A percentile compares a stretch with the other conserved stretches of the same genome.
These are phyloP conservation scores for Coriaria nepalensis DNA, from an alignment of 306 rosid species.

Conservation along the genomic window DNA sequence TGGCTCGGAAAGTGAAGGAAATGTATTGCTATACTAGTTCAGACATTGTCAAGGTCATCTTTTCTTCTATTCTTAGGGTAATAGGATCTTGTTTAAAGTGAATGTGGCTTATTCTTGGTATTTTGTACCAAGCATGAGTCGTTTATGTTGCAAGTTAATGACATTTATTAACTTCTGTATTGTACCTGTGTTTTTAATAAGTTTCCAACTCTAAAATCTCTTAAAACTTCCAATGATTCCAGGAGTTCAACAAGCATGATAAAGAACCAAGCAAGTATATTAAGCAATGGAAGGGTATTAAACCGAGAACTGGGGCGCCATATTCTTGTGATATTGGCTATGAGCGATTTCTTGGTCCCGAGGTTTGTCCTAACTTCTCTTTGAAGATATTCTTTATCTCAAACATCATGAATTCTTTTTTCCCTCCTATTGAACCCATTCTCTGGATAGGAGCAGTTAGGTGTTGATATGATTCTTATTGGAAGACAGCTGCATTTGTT, in stretches of 20 bases:
- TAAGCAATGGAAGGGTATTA: constrained; percentile 94
- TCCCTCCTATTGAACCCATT: too few species aligned
- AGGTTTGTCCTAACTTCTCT: constrained; percentile 37
- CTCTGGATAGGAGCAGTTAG: too few species aligned
- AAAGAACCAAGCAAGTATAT: constrained; percentile 84
- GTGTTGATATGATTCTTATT: too few species aligned
- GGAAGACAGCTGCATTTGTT: too few species aligned
- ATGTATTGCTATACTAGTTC: constrained; percentile 90
- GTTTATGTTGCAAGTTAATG: constrained; percentile 7
- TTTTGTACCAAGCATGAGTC: constrained; percentile 6
- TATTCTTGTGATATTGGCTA: constrained; percentile 97
- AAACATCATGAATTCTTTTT: not conserved
- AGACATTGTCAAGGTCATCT: constrained; percentile 87
- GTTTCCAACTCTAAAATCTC: constrained; percentile 11
- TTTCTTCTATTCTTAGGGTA: constrained; percentile 5
- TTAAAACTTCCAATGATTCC: constrained; percentile 17
- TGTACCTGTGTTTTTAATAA: not conserved
- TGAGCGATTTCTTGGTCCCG: constrained; percentile 97
- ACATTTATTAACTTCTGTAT: not conserved
- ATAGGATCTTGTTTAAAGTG: constrained; percentile 3
- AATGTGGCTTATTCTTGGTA: constrained; percentile 9
- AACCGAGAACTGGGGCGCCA: constrained; percentile 97
- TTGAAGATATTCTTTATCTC: constrained; percentile 1
- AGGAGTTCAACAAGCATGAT: constrained; percentile 97
- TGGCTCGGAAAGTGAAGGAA: constrained; percentile 96